These are phyloP conservation scores for Mimosa pudica DNA, from an alignment of 306 rosid genomes.

Conservation along the genomic window DNA sequence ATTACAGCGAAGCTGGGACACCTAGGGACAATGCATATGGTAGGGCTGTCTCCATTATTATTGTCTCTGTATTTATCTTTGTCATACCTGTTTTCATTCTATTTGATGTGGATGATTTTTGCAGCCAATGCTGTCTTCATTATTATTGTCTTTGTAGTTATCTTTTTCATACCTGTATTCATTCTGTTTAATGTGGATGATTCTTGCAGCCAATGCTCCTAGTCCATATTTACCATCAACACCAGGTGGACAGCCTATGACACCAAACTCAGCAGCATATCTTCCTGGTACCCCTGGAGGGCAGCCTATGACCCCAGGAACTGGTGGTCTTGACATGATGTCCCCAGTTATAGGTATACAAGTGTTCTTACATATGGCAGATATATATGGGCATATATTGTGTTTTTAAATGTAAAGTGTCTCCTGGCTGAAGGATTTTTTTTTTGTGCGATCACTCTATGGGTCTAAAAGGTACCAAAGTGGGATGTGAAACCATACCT, in stretches of 20 bases:
- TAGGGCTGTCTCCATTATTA: slow-evolving; percentile 28
- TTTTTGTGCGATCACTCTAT: not conserved
- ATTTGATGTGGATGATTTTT: slow-evolving; percentile 12
- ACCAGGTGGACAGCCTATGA: slow-evolving; percentile 99
- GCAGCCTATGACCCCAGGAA: slow-evolving; percentile 99
- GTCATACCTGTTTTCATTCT: slow-evolving; percentile 18
- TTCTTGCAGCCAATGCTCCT: slow-evolving; percentile 88
- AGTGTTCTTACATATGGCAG: not conserved
- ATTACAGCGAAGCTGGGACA: slow-evolving; percentile 93
- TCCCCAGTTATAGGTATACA: slow-evolving; percentile 85
- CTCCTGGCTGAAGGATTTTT: not conserved
- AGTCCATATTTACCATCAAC: slow-evolving; percentile 99
- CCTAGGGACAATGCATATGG: slow-evolving; percentile 84
- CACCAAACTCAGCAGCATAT: slow-evolving; percentile 93
- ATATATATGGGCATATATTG: not conserved
- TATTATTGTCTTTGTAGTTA: not conserved
- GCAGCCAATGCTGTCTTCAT: slow-evolving; percentile 98
- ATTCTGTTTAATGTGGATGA: not conserved
- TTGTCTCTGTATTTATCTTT: not conserved
- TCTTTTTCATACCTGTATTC: slow-evolving; percentile 21
- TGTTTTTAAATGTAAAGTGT: not conserved
- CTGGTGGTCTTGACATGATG: slow-evolving; percentile 95
- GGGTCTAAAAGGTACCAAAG: too few relatives aligned
- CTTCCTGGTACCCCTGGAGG: slow-evolving; percentile 99
- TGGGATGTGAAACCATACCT: too few relatives aligned